phyloP scores from a whole-genome alignment of 768 basidiomycete species.

The Asterophora lycoperdoides region DNA sequence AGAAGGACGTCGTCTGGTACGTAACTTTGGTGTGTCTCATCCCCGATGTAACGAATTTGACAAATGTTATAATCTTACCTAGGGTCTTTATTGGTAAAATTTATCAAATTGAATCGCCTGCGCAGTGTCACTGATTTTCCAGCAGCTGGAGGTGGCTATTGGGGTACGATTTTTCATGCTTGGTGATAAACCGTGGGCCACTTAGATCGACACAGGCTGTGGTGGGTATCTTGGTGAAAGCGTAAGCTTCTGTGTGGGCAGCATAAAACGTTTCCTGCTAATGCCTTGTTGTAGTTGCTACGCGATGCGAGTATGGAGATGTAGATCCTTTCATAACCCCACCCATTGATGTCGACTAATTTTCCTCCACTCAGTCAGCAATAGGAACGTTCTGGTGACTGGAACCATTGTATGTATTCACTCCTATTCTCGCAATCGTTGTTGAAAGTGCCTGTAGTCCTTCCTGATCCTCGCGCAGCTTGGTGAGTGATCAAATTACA shows the following conservation, averaged over 20 bases:
- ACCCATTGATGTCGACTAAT: not conserved
- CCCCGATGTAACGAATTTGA: not conserved
- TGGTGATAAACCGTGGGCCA: no score
- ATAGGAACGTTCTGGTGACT: slow-evolving; percentile 44
- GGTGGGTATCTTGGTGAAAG: slow-evolving; percentile 52
- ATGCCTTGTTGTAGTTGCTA: slow-evolving; percentile 37
- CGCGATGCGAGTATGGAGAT: slow-evolving; percentile 59
- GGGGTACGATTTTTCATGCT: not conserved
- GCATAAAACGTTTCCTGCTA: not conserved
- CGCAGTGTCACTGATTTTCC: not conserved
- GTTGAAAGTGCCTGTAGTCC: not conserved
- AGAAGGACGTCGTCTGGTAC: slow-evolving; percentile 32
- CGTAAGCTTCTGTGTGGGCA: slow-evolving; percentile 30
- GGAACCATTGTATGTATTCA: slow-evolving; percentile 38
- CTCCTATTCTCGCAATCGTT: no score
- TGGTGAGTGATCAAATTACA: not conserved
- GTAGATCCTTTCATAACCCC: slow-evolving; percentile 27
- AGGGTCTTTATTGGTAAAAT: not conserved
- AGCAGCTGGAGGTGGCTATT: not conserved
- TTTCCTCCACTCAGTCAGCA: slow-evolving; percentile 41
- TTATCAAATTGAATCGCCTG: no score
- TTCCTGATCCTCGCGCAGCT: not conserved
- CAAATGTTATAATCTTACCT: not conserved
- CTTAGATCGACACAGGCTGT: slow-evolving; percentile 28
- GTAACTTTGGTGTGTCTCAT: not conserved